Evolutionary conservation across 2,329 filamentous ascomycete species (phyloP).

Genomic region (Pseudogymnoascus sp.): DNA sequence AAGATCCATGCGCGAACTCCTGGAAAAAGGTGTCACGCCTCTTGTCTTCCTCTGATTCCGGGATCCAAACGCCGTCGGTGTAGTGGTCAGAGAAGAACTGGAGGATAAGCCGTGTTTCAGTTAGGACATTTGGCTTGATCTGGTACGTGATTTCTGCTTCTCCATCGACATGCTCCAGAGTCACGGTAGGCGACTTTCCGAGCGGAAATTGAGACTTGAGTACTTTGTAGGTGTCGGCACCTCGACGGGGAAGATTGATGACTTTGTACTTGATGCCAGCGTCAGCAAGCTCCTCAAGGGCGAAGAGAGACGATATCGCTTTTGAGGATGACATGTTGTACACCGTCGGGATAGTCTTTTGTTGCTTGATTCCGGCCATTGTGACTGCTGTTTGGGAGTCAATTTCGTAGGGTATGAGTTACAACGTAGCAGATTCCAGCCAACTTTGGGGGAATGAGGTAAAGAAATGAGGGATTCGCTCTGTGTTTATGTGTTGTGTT

Average conservation of each 20-base stretch:
- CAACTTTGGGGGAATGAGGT: background rate
- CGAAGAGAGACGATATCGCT: conserved; percentile 21
- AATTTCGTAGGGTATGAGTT: background rate
- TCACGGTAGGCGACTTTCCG: conserved; percentile 26
- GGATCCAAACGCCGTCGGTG: conserved; percentile 18
- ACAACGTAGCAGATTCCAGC: background rate
- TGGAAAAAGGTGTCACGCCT: conserved; percentile 22
- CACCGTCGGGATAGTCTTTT: conserved; percentile 20
- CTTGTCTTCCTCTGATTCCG: conserved; percentile 18
- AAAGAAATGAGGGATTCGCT: background rate
- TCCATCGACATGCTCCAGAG: conserved; percentile 12
- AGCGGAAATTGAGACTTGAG: conserved; percentile 21
- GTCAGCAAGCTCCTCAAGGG: conserved; percentile 24
- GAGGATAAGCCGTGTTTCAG: conserved; percentile 25
- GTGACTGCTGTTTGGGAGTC: background rate
- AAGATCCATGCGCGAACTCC: conserved; percentile 21
- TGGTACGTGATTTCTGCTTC: conserved; percentile 11
- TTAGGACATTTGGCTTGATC: conserved; percentile 18
- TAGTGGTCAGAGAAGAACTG: conserved; percentile 24
- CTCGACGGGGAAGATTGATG: conserved; percentile 20
- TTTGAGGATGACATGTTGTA: conserved; percentile 24
- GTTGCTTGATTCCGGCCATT: background rate
- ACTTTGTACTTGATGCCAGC: conserved; percentile 21
- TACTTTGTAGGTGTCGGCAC: conserved; percentile 13
- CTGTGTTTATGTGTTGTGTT: background rate